Base-by-base conservation (phyloP, 305 asterid species). In the Solanum chacoense region DNA sequence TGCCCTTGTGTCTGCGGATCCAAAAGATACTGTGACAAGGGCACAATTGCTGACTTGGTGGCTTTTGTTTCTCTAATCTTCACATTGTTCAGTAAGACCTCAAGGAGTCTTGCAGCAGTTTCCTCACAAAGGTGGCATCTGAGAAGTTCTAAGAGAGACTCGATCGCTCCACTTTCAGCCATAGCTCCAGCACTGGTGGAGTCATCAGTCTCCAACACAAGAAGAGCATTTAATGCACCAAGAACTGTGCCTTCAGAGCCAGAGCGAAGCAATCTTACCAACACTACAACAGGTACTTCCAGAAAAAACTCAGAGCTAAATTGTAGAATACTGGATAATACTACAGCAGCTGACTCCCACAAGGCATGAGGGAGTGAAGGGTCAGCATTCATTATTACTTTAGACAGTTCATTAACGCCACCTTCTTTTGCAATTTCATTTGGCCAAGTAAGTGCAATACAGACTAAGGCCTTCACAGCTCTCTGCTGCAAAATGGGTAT, bases 1-100 rank as follows among this genome's bases (percentile, higher is more conserved):
- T 98, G 99, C 88, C 98, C 99, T 93, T 95, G 99, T 36, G 99
- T 98, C 91, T 98, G 99, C 42, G 99, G 99, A 90, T 98, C 99
- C 95, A 98, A 92, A 81, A 98, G 99, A 92, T 98, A 98, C 91
- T 98, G 99, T 16, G 99, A 98, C 84, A 98, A 88, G 3, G 99
- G 99, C 55, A 96, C 67, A 92, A 98, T 96, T 11, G 99, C 99
- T 65, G 98, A 92, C 93, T 98, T 98, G 45, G 98, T 95, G 88
- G 93, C 98, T 90, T 96, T 96, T 20, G 98, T 92, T 24, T 96
- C 98, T 90, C 98, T 90, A 89, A 96, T 95, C 89, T 95, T 96
- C 91, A 94, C 98, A 50, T 96, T 95, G 93, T 96, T 96, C 87
- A 95, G 88, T 45, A 96, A 90, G 8, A 91, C 98, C 94, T 96